A percentile compares a stretch with the other conserved stretches of the same genome.
Evolutionary conservation across 805 yeast species (phyloP).

Genomic region (Zygosaccharomyces gambellarensis): DNA sequence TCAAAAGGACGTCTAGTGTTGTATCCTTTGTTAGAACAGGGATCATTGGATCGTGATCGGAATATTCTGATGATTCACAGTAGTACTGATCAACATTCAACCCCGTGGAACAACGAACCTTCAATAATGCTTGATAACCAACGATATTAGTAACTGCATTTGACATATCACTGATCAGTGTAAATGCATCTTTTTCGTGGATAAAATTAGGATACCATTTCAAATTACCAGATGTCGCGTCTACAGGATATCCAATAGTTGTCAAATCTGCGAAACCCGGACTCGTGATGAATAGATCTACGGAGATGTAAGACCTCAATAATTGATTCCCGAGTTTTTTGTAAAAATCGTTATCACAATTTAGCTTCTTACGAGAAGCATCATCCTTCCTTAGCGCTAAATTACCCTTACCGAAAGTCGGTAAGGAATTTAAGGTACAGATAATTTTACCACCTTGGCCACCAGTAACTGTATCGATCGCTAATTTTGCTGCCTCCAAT

Average conservation of each 20-base stretch:
- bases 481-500: constrained; percentile 57
- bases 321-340: constrained; percentile 53
- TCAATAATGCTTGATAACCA: constrained; percentile 79
- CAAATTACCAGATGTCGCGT: constrained; percentile 66
- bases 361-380: constrained; percentile 48
- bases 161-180: constrained; percentile 57
- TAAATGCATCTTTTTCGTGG: constrained; percentile 62
- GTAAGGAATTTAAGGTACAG: constrained; percentile 60
- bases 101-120: constrained; percentile 84
- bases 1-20: constrained; percentile 63
- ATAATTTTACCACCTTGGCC: constrained; percentile 83
- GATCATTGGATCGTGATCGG: constrained; percentile 58
- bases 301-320: constrained; percentile 56
- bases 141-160: constrained; percentile 44
- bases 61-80: constrained; percentile 48
- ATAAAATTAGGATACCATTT: constrained; percentile 64
- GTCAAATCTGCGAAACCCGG: constrained; percentile 65
- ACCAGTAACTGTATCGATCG: constrained; percentile 45
- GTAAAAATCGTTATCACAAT: constrained; percentile 60
- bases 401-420: constrained; percentile 78
- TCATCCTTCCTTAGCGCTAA: constrained; percentile 41
- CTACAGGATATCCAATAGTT: constrained; percentile 60
- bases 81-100: constrained; percentile 73
- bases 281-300: constrained; percentile 71
- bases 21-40: constrained; percentile 62